Evolutionary conservation across 177 flowering plant genomes (phyloP), one percentile per base, ranked within the genome.

Genomic region (Tripterygium wilfordii): DNA sequence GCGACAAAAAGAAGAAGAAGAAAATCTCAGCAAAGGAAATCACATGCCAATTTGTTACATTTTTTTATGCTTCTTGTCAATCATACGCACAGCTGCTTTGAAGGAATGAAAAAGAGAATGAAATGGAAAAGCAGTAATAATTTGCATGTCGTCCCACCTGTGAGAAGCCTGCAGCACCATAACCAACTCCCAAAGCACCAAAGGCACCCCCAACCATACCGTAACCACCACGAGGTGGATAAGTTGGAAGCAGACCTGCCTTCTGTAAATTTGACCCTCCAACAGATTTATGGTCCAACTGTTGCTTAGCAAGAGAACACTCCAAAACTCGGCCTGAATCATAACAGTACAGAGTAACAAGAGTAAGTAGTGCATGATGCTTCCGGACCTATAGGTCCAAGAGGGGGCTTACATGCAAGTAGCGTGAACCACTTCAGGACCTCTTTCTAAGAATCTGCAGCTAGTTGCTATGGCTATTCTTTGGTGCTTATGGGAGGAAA

Each of bases 221-320:
- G 72, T 77, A 82, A 43, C 88, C 97, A 48, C 61, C 61, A 48
- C 45, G 79, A 50, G 88, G 87, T 21, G 78, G 92, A 50, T 75
- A 80, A 45, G 51, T 74, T 25, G 92, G 79, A 56, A 89, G 72
- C 38, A 84, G 21, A 17, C 74, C 77, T 4, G 80, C 36, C 51
- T 68, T 82, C 57, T 75, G 88, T 18, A 74, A 47, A 55, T 44
- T 72, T 44, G 76, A 53, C 24, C 66, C 76, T 37, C 66, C 68
- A 45, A 64, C 55, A 37, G 88, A 36, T 59, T 74, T 86, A 60
- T 69, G 82, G 22, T 86, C 97, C 21, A 77, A 66, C 54, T 77
- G 95, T 18, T 94, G 97, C 72, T 82, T 89, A 43, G 97, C 97
- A 56, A 89, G 85, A 35, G 97, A 86, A 65, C 90, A 86, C 54